Conservation (phyloP, 1,139 yeast genomes). For the Candida freyschussii region DNA sequence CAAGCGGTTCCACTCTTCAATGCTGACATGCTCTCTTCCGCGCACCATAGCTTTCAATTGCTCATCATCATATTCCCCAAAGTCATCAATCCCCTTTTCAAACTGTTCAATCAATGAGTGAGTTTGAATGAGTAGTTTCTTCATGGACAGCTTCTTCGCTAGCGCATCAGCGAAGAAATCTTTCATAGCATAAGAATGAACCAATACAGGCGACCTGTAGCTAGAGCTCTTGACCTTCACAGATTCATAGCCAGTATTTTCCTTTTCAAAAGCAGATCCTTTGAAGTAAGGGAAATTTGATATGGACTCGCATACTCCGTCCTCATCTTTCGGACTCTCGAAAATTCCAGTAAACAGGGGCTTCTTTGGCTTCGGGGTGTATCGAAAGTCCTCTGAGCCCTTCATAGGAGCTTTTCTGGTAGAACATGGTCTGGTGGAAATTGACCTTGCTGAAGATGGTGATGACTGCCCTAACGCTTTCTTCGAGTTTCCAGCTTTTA, state of each 20-base stretch:
- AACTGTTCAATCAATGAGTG: conserved; percentile 5
- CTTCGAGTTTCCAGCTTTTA: conserved; percentile 7
- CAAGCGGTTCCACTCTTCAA: conserved; percentile 12
- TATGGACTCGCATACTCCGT: background rate
- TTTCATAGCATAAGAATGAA: conserved; percentile 1
- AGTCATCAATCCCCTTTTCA: background rate
- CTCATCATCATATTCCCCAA: background rate
- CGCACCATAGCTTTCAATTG: conserved; percentile 5
- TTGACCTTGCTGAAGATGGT: conserved; percentile 5
- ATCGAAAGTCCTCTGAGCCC: background rate
- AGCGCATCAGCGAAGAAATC: background rate
- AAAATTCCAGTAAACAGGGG: conserved; percentile 9
- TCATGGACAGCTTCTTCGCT: background rate
- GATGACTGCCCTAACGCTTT: conserved; percentile 3
- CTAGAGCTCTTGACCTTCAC: conserved; percentile 8
- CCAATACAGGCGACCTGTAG: conserved; percentile 13
- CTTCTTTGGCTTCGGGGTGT: conserved; percentile 6
- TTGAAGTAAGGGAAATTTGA: background rate
- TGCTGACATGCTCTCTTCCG: conserved; percentile 2
- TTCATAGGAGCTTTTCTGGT: background rate
- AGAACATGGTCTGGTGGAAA: too few relatives aligned
- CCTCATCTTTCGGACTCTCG: conserved; percentile 2
- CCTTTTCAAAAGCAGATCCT: background rate
- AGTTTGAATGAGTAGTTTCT: conserved; percentile 1
- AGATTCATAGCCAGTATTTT: background rate